Percentiles rank a stretch among this genome's conserved stretches.
Conservation (phyloP, 2,329 filamentous ascomycete species). For the Chaetomium globosum region DNA sequence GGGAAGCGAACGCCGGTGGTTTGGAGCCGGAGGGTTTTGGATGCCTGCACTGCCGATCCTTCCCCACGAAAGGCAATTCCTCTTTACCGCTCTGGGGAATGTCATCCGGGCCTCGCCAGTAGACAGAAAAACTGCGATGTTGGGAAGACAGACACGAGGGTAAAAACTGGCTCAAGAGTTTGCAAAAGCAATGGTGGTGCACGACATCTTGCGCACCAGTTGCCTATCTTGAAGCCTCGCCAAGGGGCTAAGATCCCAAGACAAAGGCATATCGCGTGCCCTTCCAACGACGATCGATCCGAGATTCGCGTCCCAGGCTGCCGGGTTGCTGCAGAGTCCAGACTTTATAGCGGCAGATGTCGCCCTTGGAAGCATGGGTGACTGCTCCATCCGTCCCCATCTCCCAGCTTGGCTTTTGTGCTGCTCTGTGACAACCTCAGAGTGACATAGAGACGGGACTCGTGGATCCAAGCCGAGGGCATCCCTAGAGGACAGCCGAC, state of each 20-base stretch:
- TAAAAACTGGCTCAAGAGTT: neutral
- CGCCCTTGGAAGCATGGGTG: constrained; percentile 1
- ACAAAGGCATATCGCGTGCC: neutral
- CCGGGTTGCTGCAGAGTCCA: neutral
- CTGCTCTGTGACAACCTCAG: neutral
- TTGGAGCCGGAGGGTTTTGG: no score
- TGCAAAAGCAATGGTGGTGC: constrained; percentile 1
- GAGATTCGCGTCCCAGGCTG: neutral
- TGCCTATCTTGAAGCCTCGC: neutral
- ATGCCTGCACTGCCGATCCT: no score
- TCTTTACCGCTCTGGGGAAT: no score
- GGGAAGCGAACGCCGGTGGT: no score
- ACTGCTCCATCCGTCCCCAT: neutral
- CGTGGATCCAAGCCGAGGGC: neutral
- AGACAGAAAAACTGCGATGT: no score
- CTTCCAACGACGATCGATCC: neutral
- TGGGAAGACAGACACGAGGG: neutral
- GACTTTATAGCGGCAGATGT: constrained; percentile 1
- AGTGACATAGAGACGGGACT: neutral
- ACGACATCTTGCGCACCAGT: neutral
- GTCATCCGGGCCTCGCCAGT: no score
- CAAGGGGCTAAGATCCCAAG: neutral
- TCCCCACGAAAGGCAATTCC: no score
- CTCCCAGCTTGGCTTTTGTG: neutral
- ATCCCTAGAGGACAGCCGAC: neutral